Evolutionary conservation across 2,329 filamentous ascomycete species (phyloP).

Genomic region (Sodiomyces alkalinus): DNA sequence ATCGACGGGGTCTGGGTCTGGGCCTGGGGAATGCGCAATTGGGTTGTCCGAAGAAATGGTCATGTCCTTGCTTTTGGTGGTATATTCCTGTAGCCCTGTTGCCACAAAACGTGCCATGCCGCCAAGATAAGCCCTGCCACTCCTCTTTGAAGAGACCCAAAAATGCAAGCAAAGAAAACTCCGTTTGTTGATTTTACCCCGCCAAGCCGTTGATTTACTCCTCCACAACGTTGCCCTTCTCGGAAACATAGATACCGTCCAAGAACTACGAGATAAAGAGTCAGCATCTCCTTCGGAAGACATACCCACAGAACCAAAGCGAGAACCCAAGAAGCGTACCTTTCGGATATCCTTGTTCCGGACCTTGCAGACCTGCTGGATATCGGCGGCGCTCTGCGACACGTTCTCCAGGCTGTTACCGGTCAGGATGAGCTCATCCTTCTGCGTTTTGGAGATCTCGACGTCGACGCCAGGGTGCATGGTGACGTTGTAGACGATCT

Average conservation of each 20-base stretch:
- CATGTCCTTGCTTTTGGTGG: constrained; percentile 15
- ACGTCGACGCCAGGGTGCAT: constrained; percentile 88
- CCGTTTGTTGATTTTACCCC: too few relatives aligned
- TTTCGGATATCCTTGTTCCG: constrained; percentile 99
- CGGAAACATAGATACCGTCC: constrained; percentile 99
- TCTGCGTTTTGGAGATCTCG: constrained; percentile 77
- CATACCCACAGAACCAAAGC: not conserved
- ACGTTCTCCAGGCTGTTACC: constrained; percentile 97
- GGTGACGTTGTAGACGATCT: constrained; percentile 84
- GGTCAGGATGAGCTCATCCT: constrained; percentile 88
- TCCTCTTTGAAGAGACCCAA: constrained; percentile 39
- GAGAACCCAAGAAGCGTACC: constrained; percentile 31
- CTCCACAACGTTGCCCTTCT: constrained; percentile 88
- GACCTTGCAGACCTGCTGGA: constrained; percentile 99
- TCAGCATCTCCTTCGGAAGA: constrained; percentile 8
- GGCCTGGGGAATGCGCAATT: too few relatives aligned
- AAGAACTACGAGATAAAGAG: constrained; percentile 54
- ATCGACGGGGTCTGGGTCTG: too few relatives aligned
- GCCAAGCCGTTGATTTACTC: too few relatives aligned
- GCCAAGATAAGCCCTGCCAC: constrained; percentile 44
- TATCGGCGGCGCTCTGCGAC: constrained; percentile 95
- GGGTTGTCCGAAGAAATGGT: constrained; percentile 1
- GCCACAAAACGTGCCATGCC: constrained; percentile 43
- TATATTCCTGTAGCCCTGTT: constrained; percentile 25
- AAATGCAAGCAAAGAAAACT: constrained; percentile 38